A percentile compares a stretch with the other conserved stretches of the same genome.
phyloP scores from a whole-genome alignment of 345 rosid genomes.

The Citropsis articulata region DNA sequence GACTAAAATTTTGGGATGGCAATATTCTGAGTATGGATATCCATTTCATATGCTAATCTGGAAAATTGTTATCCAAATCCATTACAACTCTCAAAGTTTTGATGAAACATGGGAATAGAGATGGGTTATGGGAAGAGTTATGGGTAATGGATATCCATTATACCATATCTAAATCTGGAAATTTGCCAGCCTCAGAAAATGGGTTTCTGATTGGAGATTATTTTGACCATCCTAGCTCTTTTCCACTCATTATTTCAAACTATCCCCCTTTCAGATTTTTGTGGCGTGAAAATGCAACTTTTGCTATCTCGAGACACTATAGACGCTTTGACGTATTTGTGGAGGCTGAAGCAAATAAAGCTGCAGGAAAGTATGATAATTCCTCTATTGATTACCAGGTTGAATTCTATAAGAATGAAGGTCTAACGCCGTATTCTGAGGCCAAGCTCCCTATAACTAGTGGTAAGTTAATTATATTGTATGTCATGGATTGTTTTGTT shows the following conservation, averaged over 20 bases:
- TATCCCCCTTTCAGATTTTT: slow-evolving; percentile 49
- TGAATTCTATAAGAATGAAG: slow-evolving; percentile 75
- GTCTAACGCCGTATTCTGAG: slow-evolving; percentile 66
- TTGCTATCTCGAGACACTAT: slow-evolving; percentile 85
- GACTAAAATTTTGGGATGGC: neutral
- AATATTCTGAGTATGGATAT: no score
- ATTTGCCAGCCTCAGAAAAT: neutral
- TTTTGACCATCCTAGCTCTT: neutral
- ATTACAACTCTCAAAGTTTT: no score
- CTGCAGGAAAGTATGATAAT: slow-evolving; percentile 79
- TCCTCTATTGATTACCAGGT: slow-evolving; percentile 74
- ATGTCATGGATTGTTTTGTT: neutral
- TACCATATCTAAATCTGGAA: no score
- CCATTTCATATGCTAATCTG: no score
- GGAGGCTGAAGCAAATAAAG: slow-evolving; percentile 94
- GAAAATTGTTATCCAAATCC: no score
- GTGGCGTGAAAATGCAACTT: slow-evolving; percentile 71
- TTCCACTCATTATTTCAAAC: neutral
- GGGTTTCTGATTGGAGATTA: neutral
- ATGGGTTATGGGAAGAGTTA: no score
- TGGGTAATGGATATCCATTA: no score
- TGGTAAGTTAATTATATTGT: slow-evolving; percentile 41
- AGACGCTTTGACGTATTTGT: slow-evolving; percentile 77
- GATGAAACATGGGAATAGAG: no score
- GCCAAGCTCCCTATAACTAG: slow-evolving; percentile 89